A percentile compares a stretch with the other conserved stretches of the same genome.
phyloP scores from a whole-genome alignment of 2,329 filamentous ascomycete species.

The Beauveria sp. region DNA sequence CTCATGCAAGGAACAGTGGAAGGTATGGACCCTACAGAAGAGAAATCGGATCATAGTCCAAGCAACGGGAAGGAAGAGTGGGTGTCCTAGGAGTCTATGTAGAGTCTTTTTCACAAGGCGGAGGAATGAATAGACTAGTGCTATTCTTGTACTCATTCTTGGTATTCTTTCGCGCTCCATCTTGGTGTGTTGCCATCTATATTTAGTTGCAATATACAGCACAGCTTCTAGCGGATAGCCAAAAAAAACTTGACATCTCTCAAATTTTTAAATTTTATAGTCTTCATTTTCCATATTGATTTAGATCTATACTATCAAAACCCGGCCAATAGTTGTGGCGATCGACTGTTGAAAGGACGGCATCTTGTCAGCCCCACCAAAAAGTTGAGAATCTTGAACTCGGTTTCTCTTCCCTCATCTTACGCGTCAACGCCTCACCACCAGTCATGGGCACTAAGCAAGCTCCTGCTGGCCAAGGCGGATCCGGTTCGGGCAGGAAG shows the following conservation, averaged over 20 bases:
- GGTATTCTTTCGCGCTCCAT: no score
- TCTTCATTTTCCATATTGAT: no score
- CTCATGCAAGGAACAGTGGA: background rate
- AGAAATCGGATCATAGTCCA: background rate
- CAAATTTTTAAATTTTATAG: no score
- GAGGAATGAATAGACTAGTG: background rate
- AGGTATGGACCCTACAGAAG: conserved; percentile 2
- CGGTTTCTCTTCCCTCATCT: background rate
- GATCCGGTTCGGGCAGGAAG: conserved; percentile 17
- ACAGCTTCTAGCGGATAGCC: no score
- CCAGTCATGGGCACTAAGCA: conserved; percentile 21
- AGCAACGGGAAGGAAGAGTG: conserved; percentile 1
- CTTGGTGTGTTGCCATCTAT: no score
- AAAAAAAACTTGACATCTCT: no score
- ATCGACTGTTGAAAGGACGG: background rate
- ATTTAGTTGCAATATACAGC: no score
- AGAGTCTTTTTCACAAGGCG: no score
- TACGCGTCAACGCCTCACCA: conserved; percentile 13
- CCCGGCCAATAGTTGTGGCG: no score
- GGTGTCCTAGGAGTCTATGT: background rate
- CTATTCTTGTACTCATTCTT: no score
- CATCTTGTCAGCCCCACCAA: background rate
- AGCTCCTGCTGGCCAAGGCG: conserved; percentile 19
- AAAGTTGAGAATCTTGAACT: background rate
- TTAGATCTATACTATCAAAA: no score